Conservation (phyloP, 2,329 filamentous ascomycete species). For the Metarhizium robertsii region DNA sequence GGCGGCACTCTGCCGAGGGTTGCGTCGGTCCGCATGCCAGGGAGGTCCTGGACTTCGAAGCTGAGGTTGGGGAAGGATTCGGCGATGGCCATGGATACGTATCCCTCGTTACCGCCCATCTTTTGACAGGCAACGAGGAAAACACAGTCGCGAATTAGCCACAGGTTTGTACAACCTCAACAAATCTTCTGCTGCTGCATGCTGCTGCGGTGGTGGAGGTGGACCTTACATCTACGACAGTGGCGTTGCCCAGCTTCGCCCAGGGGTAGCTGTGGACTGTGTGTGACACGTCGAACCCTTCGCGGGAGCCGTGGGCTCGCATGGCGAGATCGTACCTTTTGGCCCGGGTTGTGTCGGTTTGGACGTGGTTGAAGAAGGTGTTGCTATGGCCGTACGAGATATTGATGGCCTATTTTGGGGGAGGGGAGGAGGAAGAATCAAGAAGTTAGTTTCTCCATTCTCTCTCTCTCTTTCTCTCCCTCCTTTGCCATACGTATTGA, state of each 20-base stretch:
- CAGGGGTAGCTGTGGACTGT: conserved; percentile 14
- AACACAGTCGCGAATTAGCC: background rate
- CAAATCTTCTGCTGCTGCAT: background rate
- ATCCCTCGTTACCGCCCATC: conserved; percentile 18
- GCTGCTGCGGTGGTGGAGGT: background rate
- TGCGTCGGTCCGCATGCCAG: conserved; percentile 27
- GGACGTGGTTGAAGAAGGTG: conserved; percentile 19
- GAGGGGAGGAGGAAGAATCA: background rate
- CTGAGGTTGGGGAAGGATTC: conserved; percentile 13
- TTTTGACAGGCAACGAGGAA: background rate
- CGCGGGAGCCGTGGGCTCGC: conserved; percentile 16
- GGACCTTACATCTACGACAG: conserved; percentile 17
- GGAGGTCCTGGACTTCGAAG: conserved; percentile 42
- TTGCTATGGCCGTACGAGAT: conserved; percentile 15
- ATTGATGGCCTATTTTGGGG: conserved; percentile 15
- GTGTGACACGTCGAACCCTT: conserved; percentile 14
- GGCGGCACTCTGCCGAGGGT: conserved; percentile 19
- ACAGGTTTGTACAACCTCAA: background rate
- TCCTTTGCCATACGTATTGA: background rate
- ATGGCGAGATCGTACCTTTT: conserved; percentile 23
- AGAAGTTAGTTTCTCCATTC: background rate
- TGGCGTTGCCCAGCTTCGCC: conserved; percentile 13
- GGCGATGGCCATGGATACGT: conserved; percentile 14
- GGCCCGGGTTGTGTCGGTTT: conserved; percentile 14
- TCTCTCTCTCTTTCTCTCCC: background rate